These are phyloP conservation scores for Vaccinium corymbosum DNA, from an alignment of 148 eudicot genomes.

Conservation along the genomic window DNA sequence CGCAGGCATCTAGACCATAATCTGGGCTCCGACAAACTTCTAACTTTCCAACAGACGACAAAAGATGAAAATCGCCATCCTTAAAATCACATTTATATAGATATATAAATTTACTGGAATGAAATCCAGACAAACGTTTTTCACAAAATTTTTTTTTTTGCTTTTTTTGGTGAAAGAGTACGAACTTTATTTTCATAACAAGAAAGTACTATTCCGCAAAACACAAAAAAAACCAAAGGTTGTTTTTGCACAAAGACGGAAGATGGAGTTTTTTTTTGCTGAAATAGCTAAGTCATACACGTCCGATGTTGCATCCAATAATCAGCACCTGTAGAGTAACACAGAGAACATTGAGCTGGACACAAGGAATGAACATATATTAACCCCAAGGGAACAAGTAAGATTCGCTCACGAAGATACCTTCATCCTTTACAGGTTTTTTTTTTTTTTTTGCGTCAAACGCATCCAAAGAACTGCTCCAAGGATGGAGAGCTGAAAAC, in stretches of 20 bases:
- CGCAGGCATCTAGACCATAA: neutral
- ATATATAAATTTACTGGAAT: neutral
- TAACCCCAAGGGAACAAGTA: neutral
- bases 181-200: no score
- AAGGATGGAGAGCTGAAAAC: constrained; percentile 62
- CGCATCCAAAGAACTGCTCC: constrained; percentile 83
- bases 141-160: neutral
- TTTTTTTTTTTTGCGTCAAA: constrained; percentile 18
- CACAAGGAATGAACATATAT: neutral
- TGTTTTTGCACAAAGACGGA: constrained; percentile 7
- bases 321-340: neutral
- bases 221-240: no score
- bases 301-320: neutral
- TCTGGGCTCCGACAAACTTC: neutral
- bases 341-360: neutral
- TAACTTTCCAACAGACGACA: neutral
- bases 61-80: neutral
- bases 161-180: no score
- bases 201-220: no score
- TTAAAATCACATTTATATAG: neutral
- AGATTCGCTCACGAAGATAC: constrained; percentile 2
- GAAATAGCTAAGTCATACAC: neutral
- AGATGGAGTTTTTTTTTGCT: constrained; percentile 7
- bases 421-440: neutral
- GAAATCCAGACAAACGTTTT: constrained; percentile 6